Conservation (phyloP, 2,329 filamentous ascomycete genomes). For the Trematosphaeria pertusa region DNA sequence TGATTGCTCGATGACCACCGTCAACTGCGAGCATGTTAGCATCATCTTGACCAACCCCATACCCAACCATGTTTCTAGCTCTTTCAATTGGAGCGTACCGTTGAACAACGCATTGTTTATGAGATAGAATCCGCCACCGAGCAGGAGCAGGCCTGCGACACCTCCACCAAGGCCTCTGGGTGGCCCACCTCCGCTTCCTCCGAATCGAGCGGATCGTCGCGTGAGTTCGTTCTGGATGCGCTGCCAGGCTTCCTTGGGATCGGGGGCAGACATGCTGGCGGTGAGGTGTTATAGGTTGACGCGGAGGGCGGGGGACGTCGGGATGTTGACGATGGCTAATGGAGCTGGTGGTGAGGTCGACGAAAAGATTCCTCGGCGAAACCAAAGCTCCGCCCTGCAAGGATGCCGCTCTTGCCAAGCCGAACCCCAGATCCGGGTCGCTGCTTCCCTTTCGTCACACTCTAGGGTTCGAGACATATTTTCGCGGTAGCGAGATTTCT, state of each 20-base stretch:
- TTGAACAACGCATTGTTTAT: slow-evolving; percentile 73
- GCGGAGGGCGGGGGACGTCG: slow-evolving; percentile 43
- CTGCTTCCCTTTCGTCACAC: slow-evolving; percentile 19
- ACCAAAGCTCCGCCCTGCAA: slow-evolving; percentile 29
- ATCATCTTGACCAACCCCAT: not conserved
- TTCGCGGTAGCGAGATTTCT: no score
- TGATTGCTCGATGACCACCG: slow-evolving; percentile 98
- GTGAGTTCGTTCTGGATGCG: slow-evolving; percentile 68
- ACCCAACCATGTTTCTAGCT: not conserved
- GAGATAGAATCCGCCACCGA: slow-evolving; percentile 62
- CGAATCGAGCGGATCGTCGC: slow-evolving; percentile 53
- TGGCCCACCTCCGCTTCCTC: slow-evolving; percentile 55
- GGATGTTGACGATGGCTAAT: slow-evolving; percentile 31
- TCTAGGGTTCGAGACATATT: no score
- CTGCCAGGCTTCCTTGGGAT: slow-evolving; percentile 71
- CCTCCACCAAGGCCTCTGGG: slow-evolving; percentile 64
- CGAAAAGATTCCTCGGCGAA: slow-evolving; percentile 38
- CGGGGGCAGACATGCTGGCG: slow-evolving; percentile 48
- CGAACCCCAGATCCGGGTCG: slow-evolving; percentile 14
- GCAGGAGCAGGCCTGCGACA: slow-evolving; percentile 60
- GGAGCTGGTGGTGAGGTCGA: slow-evolving; percentile 35
- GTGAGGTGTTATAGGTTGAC: slow-evolving; percentile 27
- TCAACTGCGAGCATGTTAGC: slow-evolving; percentile 68
- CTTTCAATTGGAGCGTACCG: slow-evolving; percentile 54
- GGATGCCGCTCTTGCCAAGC: slow-evolving; percentile 24